Percentiles rank a stretch among this genome's conserved stretches.
Evolutionary conservation across 2,329 filamentous ascomycete genomes (phyloP).

Genomic region (Colletotrichum liaoningense): DNA sequence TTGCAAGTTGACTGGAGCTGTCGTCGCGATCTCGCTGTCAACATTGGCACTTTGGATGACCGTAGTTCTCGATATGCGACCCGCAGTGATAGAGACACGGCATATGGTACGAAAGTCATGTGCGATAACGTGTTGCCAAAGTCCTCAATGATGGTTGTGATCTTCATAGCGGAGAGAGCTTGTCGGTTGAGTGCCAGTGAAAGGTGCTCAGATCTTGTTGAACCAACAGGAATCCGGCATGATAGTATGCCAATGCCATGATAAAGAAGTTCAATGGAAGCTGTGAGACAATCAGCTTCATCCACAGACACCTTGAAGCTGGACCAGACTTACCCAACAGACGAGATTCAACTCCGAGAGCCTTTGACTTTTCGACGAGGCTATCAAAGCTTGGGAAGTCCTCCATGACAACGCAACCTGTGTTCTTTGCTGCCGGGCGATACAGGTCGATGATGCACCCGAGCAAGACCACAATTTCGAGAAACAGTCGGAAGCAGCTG

Average conservation of each 20-base stretch:
- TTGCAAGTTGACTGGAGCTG: constrained; percentile 38
- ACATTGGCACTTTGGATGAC: constrained; percentile 37
- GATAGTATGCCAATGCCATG: constrained; percentile 39
- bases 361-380: constrained; percentile 22
- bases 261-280: constrained; percentile 39
- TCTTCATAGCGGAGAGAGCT: constrained; percentile 38
- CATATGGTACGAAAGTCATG: constrained; percentile 40
- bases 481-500: constrained; percentile 39
- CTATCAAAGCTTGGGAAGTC: constrained; percentile 18
- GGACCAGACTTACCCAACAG: constrained; percentile 32
- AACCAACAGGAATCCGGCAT: constrained; percentile 31
- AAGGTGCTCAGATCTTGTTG: constrained; percentile 28
- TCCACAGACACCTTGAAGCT: not conserved
- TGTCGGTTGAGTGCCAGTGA: constrained; percentile 33
- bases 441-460: constrained; percentile 40
- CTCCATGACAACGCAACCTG: constrained; percentile 29
- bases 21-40: constrained; percentile 30
- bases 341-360: constrained; percentile 36
- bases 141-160: constrained; percentile 38
- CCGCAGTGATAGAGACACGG: constrained; percentile 39
- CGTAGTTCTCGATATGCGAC: constrained; percentile 40
- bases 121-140: constrained; percentile 37
- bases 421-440: constrained; percentile 33
- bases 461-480: constrained; percentile 38
- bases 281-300: constrained; percentile 17